Evolutionary conservation across 78 protist species (phyloP), one percentile per base, ranked within the genome.

Genomic region (Trichosphaerium sp.): DNA sequence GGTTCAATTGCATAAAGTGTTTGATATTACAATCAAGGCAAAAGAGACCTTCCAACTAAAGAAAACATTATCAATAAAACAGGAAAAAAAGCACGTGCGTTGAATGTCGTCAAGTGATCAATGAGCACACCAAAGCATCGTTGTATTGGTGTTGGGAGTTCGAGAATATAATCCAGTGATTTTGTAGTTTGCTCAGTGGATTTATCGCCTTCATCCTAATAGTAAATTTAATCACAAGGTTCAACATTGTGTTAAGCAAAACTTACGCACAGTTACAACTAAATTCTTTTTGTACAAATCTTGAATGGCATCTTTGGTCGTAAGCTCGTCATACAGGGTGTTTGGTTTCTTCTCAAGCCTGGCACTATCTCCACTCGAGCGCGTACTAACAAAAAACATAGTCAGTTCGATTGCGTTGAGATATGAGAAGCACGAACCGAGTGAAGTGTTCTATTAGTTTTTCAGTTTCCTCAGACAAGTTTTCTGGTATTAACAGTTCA

Each of bases 401-500:
- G 51, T 7, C 32, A 5, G 14, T 31, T 64, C 51, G 51, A 57
- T 58, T 64, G 49, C 21, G 29, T 39, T 11, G 69, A 52, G 35
- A 64, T 52, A 7, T 39, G 29, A 18, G 69, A 23, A 64, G 51
- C 43, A 4, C 51, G n/a, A 18, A 37, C 48, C 49, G 42, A 52
- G 44, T 3, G 49, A 7, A 15, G 49, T 38, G 49, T 64, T 41
- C 2, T 62, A 8, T 14, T 64, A 57, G 55, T 6, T 6, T n/a
- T 29, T 63, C 57, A 6, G 57, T 7, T 21, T 66, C 31, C 7
- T 42, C 29, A 18, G 57, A 48, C 28, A 34, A 21, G 21, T 18
- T 26, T 59, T 12, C 21, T 26, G 34, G 12, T 32, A 4, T 4
- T n/a, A 79, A 31, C 18, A 70, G 39, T 34, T 79, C 85, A 23